Base-by-base conservation (phyloP, 768 basidiomycete species). In the Macrocybe gigantea region DNA sequence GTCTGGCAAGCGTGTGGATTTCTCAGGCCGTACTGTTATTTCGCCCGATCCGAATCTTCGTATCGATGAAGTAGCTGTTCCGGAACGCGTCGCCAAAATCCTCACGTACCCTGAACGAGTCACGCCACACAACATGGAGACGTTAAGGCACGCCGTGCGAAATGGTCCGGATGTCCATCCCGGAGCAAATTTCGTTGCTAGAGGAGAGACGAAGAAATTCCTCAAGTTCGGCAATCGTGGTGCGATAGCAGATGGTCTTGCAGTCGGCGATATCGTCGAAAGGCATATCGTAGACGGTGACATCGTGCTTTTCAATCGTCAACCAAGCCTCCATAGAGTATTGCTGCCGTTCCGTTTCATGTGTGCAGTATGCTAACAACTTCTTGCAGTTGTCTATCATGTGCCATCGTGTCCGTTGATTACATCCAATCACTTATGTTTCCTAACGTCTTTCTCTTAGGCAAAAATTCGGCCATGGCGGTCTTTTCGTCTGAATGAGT, bases 31-130 rank as follows among this genome's bases (percentile, higher is more conserved):
- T 57, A 99, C 96, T 6, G 96, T 99, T 64, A 99, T 99, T 60
- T 95, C 93, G 1, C 96, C 96, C 1, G 96, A 99, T 65, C 96
- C 96, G n/a, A 99, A 98, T 61, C 70, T 99, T 53, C 85, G 92
- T 44, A 96, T 99, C 60, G 96, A 99, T 63, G 95, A 99, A 70
- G 93, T 99, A 7, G 96, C 96, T 12, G 88, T 99, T 0, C 96
- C 96, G 0, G 88, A 95, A 64, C 85, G 92, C 38, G 91, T 99
- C 8, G 91, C 95, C 7, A 91, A 93, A 66, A 80, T 96, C 44
- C 67, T 99, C 52, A 99, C 96, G 6, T 99, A 94, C 63, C 96
- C 96, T 0, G 95, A 97, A 60, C 82, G 93, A 36, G 96, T 96
- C 30, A 97, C 94, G 2, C 65, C 78, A 6, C 88, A 97, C 66